A percentile compares a stretch with the other conserved stretches of the same genome.
Evolutionary conservation across 345 rosid genomes (phyloP).

Genomic region (Erodium maritimum): DNA sequence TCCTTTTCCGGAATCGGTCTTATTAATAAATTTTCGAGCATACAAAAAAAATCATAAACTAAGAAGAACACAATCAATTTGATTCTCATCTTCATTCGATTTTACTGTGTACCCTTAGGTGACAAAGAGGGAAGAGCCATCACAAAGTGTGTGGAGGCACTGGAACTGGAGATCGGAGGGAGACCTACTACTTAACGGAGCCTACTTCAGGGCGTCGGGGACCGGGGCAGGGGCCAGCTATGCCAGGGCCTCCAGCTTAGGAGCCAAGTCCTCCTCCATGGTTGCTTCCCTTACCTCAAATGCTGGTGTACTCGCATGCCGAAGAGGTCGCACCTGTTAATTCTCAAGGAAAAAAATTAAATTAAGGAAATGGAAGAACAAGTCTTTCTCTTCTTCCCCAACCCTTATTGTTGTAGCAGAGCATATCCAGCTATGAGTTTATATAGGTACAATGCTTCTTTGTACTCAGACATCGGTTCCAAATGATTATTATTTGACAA

Average conservation of each 20-base stretch:
- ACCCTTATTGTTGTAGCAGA: too few relatives aligned
- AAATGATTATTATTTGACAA: too few relatives aligned
- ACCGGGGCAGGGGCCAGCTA: slow-evolving; percentile 31
- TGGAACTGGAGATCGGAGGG: slow-evolving; percentile 53
- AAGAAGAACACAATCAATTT: too few relatives aligned
- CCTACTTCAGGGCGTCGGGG: slow-evolving; percentile 39
- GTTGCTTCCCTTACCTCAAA: slow-evolving; percentile 24
- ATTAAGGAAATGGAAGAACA: too few relatives aligned
- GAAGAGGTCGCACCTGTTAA: slow-evolving; percentile 14
- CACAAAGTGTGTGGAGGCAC: slow-evolving; percentile 17
- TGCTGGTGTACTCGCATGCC: slow-evolving; percentile 36
- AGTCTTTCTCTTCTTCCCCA: too few relatives aligned
- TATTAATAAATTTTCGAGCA: too few relatives aligned
- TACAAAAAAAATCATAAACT: too few relatives aligned
- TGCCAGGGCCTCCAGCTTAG: slow-evolving; percentile 38
- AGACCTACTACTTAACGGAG: slow-evolving; percentile 35
- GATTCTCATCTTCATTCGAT: too few relatives aligned
- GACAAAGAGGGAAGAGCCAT: slow-evolving; percentile 35
- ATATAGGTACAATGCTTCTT: too few relatives aligned
- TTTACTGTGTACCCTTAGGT: slow-evolving; percentile 15
- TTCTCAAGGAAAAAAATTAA: background rate
- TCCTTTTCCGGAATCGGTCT: too few relatives aligned
- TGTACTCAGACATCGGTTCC: too few relatives aligned
- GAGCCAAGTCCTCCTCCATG: slow-evolving; percentile 35
- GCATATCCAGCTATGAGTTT: too few relatives aligned